Percentiles rank a stretch among this genome's conserved stretches.
Evolutionary conservation across 768 basidiomycete genomes (phyloP).

Genomic region (Mycena albidolilacea): DNA sequence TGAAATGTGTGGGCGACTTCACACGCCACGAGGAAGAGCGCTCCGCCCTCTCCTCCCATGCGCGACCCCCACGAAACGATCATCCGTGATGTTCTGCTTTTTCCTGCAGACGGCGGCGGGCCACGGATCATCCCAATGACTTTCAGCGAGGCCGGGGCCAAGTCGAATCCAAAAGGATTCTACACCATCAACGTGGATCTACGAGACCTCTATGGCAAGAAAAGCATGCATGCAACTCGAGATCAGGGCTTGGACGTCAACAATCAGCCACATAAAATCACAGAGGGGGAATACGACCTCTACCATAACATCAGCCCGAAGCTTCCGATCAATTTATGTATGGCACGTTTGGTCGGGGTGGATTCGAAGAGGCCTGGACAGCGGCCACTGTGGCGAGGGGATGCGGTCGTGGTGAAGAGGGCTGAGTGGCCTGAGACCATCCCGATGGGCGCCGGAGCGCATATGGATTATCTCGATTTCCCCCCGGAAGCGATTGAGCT

Average conservation of each 20-base stretch:
- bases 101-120: conserved; percentile 21
- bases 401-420: conserved; percentile 26
- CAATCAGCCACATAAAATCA: background rate
- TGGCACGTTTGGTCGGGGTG: conserved; percentile 13
- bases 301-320: conserved; percentile 25
- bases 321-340: conserved; percentile 20
- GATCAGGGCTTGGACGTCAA: background rate
- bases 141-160: conserved; percentile 17
- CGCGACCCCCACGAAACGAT: conserved; percentile 27
- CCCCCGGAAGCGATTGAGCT: background rate
- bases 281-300: conserved; percentile 8
- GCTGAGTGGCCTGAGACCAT: conserved; percentile 15
- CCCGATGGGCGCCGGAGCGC: background rate
- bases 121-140: conserved; percentile 21
- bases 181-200: conserved; percentile 25
- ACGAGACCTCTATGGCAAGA: conserved; percentile 5
- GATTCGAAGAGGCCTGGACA: conserved; percentile 20
- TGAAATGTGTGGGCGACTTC: background rate
- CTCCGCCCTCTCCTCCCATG: background rate
- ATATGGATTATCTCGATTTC: conserved; percentile 26
- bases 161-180: conserved; percentile 12
- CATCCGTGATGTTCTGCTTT: conserved; percentile 16
- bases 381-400: conserved; percentile 25
- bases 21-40: background rate
- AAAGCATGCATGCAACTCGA: conserved; percentile 18